Conservation (phyloP, 352 stramenopile genomes). For the Globisporangium cystogenes region DNA sequence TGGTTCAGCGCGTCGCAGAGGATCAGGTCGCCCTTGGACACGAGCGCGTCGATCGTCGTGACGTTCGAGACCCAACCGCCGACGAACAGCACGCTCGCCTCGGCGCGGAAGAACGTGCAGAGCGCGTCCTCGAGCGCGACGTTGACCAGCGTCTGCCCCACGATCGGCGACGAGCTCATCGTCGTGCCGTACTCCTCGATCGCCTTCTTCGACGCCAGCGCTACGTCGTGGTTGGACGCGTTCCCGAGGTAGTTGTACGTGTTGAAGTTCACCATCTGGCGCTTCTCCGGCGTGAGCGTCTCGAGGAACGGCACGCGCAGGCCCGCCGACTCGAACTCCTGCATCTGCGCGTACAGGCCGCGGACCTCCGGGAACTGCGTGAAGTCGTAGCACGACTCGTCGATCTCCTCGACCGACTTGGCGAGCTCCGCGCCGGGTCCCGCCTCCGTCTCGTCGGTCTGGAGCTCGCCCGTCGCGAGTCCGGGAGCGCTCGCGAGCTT, state of each 20-base stretch:
- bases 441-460: constrained; percentile 11
- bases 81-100: constrained; percentile 58
- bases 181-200: constrained; percentile 73
- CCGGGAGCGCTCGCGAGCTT: constrained; percentile 56
- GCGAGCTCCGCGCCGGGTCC: constrained; percentile 18
- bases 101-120: constrained; percentile 53
- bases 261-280: constrained; percentile 80
- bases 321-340: constrained; percentile 66
- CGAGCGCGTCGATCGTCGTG: constrained; percentile 66
- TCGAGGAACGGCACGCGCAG: constrained; percentile 67
- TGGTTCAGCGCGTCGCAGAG: constrained; percentile 78
- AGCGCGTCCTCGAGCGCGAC: constrained; percentile 61
- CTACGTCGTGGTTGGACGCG: constrained; percentile 47
- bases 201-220: constrained; percentile 42
- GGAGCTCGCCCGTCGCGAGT: constrained; percentile 45
- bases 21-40: constrained; percentile 71
- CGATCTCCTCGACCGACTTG: constrained; percentile 50
- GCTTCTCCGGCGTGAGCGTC: constrained; percentile 60
- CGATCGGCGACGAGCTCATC: constrained; percentile 79
- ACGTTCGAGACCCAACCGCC: constrained; percentile 78
- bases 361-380: constrained; percentile 61
- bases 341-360: constrained; percentile 57
- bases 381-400: constrained; percentile 63
- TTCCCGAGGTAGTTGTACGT: constrained; percentile 86
- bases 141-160: constrained; percentile 68